Conservation (phyloP, 352 stramenopile species). For the Globisporangium nagaii region DNA sequence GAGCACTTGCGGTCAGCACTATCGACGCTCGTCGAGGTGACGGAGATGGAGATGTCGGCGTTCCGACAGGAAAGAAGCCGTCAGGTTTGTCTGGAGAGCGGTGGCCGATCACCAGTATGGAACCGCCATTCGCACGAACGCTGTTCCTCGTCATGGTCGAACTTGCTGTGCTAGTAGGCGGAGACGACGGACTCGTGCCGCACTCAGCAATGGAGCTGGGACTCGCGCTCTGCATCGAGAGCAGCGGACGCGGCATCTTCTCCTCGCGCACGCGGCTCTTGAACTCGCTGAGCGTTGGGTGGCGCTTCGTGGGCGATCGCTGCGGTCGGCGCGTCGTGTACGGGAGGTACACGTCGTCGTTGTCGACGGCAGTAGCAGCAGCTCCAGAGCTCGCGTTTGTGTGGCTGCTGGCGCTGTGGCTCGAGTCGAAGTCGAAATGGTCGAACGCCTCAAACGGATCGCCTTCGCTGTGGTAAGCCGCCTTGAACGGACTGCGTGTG, state of each 20-base stretch:
- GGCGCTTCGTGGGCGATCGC: conserved; percentile 29
- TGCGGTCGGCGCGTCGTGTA: conserved; percentile 63
- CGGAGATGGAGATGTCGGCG: neutral
- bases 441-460: neutral
- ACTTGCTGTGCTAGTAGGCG: neutral
- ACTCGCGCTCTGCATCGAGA: conserved; percentile 16
- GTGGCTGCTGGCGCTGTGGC: neutral
- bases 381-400: neutral
- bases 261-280: conserved; percentile 36
- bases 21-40: conserved; percentile 5
- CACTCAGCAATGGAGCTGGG: neutral
- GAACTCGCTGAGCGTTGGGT: conserved; percentile 42
- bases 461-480: neutral
- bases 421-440: neutral
- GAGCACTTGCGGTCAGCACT: neutral
- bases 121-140: neutral
- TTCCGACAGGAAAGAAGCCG: neutral
- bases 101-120: neutral
- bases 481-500: neutral
- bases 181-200: no score
- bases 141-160: neutral
- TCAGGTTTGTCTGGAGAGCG: neutral
- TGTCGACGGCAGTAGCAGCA: neutral
- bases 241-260: conserved; percentile 23
- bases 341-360: conserved; percentile 36